phyloP scores from a whole-genome alignment of 148 eudicot species.

The Beta vulgaris region DNA sequence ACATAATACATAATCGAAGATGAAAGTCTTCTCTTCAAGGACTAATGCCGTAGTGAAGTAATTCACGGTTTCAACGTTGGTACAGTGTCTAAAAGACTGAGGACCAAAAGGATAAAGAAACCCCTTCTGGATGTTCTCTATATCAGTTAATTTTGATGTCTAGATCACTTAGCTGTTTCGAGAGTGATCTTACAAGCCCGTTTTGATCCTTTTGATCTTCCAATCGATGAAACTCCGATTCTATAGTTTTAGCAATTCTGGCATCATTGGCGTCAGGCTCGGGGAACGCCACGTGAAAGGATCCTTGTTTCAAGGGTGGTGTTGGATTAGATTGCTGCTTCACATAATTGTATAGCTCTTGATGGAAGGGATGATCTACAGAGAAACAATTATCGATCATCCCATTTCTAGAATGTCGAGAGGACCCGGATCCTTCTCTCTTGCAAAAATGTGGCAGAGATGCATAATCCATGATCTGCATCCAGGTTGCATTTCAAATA shows the following conservation, averaged over 20 bases:
- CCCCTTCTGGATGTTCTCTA: not conserved
- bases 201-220: slow-evolving; percentile 41
- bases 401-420: slow-evolving; percentile 66
- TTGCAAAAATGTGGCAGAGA: slow-evolving; percentile 94
- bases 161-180: slow-evolving; percentile 43
- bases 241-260: slow-evolving; percentile 73
- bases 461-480: slow-evolving; percentile 93
- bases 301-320: slow-evolving; percentile 58
- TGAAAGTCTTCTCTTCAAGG: slow-evolving; percentile 5
- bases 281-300: slow-evolving; percentile 79
- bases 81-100: not conserved
- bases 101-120: not conserved
- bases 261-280: slow-evolving; percentile 70
- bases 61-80: not conserved
- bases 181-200: slow-evolving; percentile 37
- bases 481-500: slow-evolving; percentile 5
- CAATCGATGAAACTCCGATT: slow-evolving; percentile 65
- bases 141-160: slow-evolving; percentile 52
- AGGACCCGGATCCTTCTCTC: slow-evolving; percentile 90
- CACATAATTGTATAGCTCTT: slow-evolving; percentile 58
- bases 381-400: slow-evolving; percentile 59
- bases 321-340: slow-evolving; percentile 47
- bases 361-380: slow-evolving; percentile 66
- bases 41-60: slow-evolving; percentile 15
- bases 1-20: slow-evolving; percentile 16